A percentile compares a stretch with the other conserved stretches of the same genome.
Conservation (phyloP, 305 asterid species). For the Ajuga reptans region DNA sequence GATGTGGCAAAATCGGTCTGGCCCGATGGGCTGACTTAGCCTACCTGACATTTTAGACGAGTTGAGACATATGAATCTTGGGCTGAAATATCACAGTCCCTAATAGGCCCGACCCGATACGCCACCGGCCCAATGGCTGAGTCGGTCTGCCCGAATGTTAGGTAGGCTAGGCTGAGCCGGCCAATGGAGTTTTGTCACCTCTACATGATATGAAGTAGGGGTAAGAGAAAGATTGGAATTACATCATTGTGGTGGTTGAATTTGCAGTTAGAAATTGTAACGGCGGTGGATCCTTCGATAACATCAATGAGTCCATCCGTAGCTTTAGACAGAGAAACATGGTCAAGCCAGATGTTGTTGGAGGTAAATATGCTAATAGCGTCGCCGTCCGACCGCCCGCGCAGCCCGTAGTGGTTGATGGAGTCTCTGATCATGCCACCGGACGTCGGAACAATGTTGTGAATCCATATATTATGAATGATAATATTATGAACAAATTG, state of each 20-base stretch:
- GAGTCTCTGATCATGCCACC: constrained; percentile 58
- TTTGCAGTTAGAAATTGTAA: constrained; percentile 66
- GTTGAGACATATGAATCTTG: too few species aligned
- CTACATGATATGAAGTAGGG: not conserved
- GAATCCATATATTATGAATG: constrained; percentile 48
- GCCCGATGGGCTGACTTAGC: too few species aligned
- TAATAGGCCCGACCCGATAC: too few species aligned
- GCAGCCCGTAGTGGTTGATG: constrained; percentile 30
- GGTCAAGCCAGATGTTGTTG: constrained; percentile 54
- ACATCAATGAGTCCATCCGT: constrained; percentile 59
- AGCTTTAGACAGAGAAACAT: constrained; percentile 40
- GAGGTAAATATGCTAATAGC: constrained; percentile 42
- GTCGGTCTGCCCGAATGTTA: too few species aligned
- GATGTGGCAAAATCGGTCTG: too few species aligned
- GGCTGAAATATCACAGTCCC: too few species aligned
- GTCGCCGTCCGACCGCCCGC: constrained; percentile 47
- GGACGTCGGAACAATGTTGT: constrained; percentile 32
- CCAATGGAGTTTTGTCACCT: too few species aligned
- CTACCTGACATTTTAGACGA: too few species aligned
- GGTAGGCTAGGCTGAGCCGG: too few species aligned
- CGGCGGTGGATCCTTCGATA: constrained; percentile 54
- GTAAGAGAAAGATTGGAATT: not conserved
- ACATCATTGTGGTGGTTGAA: constrained; percentile 64
- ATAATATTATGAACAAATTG: constrained; percentile 56
- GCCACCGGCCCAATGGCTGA: too few species aligned